Conservation (phyloP, 768 basidiomycete genomes). For the Suillus weaverae region DNA sequence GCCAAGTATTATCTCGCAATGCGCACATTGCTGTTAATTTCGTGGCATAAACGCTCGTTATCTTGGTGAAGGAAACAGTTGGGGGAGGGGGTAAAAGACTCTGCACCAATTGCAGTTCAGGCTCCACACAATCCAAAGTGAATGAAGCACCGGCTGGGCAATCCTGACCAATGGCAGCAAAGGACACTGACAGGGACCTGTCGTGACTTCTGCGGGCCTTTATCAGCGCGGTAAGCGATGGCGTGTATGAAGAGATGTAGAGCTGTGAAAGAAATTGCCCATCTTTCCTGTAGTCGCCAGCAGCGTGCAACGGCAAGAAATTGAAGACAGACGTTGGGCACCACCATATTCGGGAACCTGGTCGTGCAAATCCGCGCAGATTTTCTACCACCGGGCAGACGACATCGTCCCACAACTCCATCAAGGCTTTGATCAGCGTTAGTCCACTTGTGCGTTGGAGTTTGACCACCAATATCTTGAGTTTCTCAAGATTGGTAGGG, state of each 20-base stretch:
- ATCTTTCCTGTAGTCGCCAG: not conserved
- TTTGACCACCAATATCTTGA: too few relatives aligned
- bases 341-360: slow-evolving; percentile 9
- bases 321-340: slow-evolving; percentile 11
- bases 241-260: slow-evolving; percentile 15
- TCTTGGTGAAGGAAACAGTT: not conserved
- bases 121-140: not conserved
- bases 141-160: not conserved
- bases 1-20: slow-evolving; percentile 10
- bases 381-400: too few relatives aligned
- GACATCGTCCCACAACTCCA: too few relatives aligned
- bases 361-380: not conserved
- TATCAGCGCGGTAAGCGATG: slow-evolving; percentile 9
- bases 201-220: slow-evolving; percentile 6
- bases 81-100: not conserved
- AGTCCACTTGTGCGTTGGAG: too few relatives aligned
- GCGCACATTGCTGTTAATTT: not conserved
- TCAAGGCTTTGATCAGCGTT: too few relatives aligned
- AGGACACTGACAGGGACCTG: not conserved
- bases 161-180: slow-evolving; percentile 10
- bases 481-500: too few relatives aligned
- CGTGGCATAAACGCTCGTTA: not conserved
- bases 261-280: not conserved
- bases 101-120: not conserved
- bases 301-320: slow-evolving; percentile 14